These are phyloP conservation scores for Neckera pumila DNA, from an alignment of 225 moss, liverwort and hornwort species.

Conservation along the genomic window DNA sequence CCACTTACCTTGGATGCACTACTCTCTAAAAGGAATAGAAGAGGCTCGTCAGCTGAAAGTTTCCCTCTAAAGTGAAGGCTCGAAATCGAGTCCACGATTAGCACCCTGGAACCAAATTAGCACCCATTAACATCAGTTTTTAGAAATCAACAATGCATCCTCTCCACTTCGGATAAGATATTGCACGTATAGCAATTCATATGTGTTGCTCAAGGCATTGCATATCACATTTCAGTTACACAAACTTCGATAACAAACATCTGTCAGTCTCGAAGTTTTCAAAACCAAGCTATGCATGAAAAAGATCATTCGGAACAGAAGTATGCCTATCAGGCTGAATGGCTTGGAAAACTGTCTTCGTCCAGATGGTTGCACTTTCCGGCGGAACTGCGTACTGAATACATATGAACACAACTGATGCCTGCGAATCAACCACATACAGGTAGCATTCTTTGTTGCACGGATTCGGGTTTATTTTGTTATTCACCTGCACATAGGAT, in stretches of 20 bases:
- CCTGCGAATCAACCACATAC: constrained; percentile 35
- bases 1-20: constrained; percentile 57
- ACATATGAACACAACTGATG: constrained; percentile 47
- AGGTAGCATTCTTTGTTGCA: constrained; percentile 55
- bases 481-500: constrained; percentile 40
- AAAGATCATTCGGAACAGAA: not conserved
- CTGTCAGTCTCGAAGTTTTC: not conserved
- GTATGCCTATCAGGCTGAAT: constrained; percentile 58
- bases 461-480: constrained; percentile 34
- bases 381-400: constrained; percentile 62
- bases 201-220: not conserved
- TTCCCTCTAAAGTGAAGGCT: constrained; percentile 84
- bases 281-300: not conserved
- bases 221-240: not conserved
- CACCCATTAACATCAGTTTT: not conserved
- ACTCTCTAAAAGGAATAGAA: constrained; percentile 58
- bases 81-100: constrained; percentile 64
- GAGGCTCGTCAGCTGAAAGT: constrained; percentile 77
- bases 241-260: not conserved
- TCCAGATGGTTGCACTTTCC: constrained; percentile 57
- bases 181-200: not conserved
- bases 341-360: constrained; percentile 53
- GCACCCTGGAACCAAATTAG: constrained; percentile 27
- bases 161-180: not conserved
- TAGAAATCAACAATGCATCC: not conserved